Evolutionary conservation across 2,329 filamentous ascomycete species (phyloP), one percentile per base, ranked within the genome.

Genomic region (Triangularia setosa): DNA sequence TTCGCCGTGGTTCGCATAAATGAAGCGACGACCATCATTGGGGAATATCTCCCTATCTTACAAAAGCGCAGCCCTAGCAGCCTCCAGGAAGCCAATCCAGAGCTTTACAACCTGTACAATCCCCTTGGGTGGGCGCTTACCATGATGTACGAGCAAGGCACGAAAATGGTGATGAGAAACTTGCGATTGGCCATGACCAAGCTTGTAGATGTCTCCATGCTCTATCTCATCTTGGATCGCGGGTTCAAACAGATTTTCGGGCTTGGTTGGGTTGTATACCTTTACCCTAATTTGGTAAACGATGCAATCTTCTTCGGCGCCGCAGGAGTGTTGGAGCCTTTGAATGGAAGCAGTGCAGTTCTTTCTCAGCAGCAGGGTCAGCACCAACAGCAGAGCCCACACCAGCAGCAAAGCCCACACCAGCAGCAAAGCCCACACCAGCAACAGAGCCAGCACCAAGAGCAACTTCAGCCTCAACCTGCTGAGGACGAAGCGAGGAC

Each of bases 1-100:
- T 67, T 54, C 21, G 85, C 84, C 0, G 69, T 87, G 2, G 77
- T 84, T 1, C 81, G 82, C 0, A 87, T 90, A 80, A 75, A 81
- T 1, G 75, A 83, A 53, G 84, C 86, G 0, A 75, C 81, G 1
- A 75, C 78, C 3, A 78, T 80, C 1, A 70, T 90, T 1, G 83
- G 82, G 0, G 65, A 69, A 1, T 48, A 12, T 12, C 54, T 58
- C 5, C 64, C 64, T n/a, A 21, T 1, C 8, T 65, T 64, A 27
- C 48, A 68, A 24, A 57, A 57, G 27, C 66, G 60, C 25, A 54
- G 62, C 24, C 33, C 18, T 16, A n/a, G 5, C 28, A 12, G 40
- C 59, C 48, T 55, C 11, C 52, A 55, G 23, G 40, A 48, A 6
- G 16, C 40, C 40, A 48, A 48, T 9, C 40, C 40, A 2, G 62